Evolutionary conservation across 768 basidiomycete genomes (phyloP).

Genomic region (Auricularia cornea): DNA sequence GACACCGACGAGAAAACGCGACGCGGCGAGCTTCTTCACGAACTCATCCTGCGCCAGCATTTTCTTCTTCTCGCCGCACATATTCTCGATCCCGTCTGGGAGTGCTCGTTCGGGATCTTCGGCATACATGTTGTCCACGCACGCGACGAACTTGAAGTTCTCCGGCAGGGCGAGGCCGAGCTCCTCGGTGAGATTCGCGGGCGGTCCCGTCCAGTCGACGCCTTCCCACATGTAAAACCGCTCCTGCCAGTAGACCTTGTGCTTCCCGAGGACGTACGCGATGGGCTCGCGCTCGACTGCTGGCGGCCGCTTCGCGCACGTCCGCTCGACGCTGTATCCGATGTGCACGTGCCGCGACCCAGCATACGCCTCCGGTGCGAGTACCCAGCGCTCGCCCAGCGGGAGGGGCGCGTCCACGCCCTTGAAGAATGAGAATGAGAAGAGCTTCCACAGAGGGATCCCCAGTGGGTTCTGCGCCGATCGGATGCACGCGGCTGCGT

Average conservation of each 20-base stretch:
- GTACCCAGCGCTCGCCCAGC: not conserved
- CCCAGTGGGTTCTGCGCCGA: constrained; percentile 1
- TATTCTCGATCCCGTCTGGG: not conserved
- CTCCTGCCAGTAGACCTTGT: not conserved
- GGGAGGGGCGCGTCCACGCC: not conserved
- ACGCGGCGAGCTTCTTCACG: not conserved
- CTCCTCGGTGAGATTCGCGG: not conserved
- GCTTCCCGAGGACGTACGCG: constrained; percentile 6
- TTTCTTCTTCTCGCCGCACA: not conserved
- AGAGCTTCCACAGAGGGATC: constrained; percentile 3
- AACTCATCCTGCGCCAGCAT: not conserved
- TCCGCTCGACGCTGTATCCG: constrained; percentile 8
- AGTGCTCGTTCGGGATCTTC: not conserved
- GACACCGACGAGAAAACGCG: not conserved
- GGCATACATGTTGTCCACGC: not conserved
- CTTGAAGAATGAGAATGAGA: constrained; percentile 1
- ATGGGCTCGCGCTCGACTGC: constrained; percentile 1
- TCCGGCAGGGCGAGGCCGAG: not conserved
- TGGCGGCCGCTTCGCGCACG: constrained; percentile 2
- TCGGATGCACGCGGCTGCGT: not conserved
- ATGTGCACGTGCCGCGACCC: constrained; percentile 1
- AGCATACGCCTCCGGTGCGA: constrained; percentile 5
- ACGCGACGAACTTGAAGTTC: not conserved
- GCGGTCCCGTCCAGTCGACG: not conserved
- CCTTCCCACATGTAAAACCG: not conserved